A percentile compares a stretch with the other conserved stretches of the same genome.
These are phyloP conservation scores for Neofusicoccum sp. DNA, from an alignment of 2,329 filamentous ascomycete genomes.

Conservation along the genomic window DNA sequence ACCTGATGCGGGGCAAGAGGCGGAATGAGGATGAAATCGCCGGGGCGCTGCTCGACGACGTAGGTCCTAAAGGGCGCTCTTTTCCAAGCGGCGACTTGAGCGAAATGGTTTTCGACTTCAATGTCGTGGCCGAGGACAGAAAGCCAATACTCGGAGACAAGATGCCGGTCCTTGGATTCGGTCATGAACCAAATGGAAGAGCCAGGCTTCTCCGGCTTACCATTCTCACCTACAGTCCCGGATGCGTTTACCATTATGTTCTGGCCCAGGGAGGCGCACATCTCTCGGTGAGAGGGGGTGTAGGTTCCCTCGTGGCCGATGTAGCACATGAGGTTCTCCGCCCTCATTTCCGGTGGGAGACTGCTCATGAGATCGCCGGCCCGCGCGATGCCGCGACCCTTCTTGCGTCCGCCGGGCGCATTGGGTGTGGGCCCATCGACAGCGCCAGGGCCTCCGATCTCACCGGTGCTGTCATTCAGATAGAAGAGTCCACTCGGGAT, in stretches of 20 bases:
- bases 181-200: conserved; percentile 99
- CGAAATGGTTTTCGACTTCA: conserved; percentile 95
- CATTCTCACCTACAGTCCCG: conserved; percentile 59
- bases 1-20: conserved; percentile 94
- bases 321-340: conserved; percentile 97
- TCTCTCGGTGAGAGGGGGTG: conserved; percentile 91
- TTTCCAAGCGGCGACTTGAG: conserved; percentile 93
- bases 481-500: conserved; percentile 86
- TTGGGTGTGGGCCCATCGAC: conserved; percentile 45
- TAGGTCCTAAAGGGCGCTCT: conserved; percentile 91
- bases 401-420: conserved; percentile 44
- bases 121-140: conserved; percentile 94
- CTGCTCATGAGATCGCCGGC: conserved; percentile 95
- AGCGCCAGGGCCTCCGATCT: conserved; percentile 55
- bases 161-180: conserved; percentile 83
- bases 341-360: conserved; percentile 80
- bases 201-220: conserved; percentile 70
- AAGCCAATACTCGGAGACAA: conserved; percentile 90
- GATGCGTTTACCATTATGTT: conserved; percentile 99
- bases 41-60: conserved; percentile 83
- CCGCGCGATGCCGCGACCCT: conserved; percentile 61
- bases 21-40: conserved; percentile 91
- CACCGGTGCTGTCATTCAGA: conserved; percentile 74
- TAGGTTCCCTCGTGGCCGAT: conserved; percentile 97
- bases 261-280: conserved; percentile 94